These are phyloP conservation scores for Penicillium parvum DNA, from an alignment of 495 filamentous ascomycete genomes.

Conservation along the genomic window DNA sequence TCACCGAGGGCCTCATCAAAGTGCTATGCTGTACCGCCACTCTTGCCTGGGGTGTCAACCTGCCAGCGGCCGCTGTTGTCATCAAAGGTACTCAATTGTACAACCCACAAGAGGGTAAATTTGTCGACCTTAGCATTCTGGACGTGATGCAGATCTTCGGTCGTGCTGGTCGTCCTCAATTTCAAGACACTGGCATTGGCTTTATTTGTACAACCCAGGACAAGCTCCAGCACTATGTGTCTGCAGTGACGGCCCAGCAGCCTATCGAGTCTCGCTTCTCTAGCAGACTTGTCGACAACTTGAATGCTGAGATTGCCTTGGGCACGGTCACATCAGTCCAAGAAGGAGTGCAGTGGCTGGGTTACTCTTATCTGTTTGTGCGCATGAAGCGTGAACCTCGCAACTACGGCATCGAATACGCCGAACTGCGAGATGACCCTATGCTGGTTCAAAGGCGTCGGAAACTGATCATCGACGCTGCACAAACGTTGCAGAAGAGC, in stretches of 20 bases:
- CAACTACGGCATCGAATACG: slow-evolving; percentile 92
- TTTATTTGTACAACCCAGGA: slow-evolving; percentile 96
- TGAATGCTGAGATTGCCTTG: slow-evolving; percentile 92
- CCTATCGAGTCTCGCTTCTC: slow-evolving; percentile 96
- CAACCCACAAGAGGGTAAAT: slow-evolving; percentile 92
- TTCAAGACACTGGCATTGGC: slow-evolving; percentile 91
- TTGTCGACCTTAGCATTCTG: slow-evolving; percentile 92
- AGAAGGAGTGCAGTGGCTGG: slow-evolving; percentile 94
- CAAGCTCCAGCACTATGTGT: slow-evolving; percentile 86
- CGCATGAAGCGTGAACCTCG: slow-evolving; percentile 90
- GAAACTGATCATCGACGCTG: slow-evolving; percentile 81
- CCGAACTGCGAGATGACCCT: slow-evolving; percentile 85
- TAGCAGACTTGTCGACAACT: slow-evolving; percentile 84
- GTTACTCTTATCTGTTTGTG: slow-evolving; percentile 96
- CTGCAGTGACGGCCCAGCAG: slow-evolving; percentile 88
- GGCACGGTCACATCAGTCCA: slow-evolving; percentile 94
- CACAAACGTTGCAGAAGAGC: slow-evolving; percentile 75
- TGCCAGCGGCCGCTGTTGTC: slow-evolving; percentile 87
- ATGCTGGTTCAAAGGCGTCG: slow-evolving; percentile 75
- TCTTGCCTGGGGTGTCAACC: slow-evolving; percentile 93
- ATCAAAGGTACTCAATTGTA: slow-evolving; percentile 98
- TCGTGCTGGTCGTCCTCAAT: slow-evolving; percentile 94
- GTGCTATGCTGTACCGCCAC: slow-evolving; percentile 98
- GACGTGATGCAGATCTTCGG: slow-evolving; percentile 99
- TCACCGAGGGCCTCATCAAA: slow-evolving; percentile 82